phyloP scores from a whole-genome alignment of 2,329 filamentous ascomycete genomes.

The Trichoderma polysporum region DNA sequence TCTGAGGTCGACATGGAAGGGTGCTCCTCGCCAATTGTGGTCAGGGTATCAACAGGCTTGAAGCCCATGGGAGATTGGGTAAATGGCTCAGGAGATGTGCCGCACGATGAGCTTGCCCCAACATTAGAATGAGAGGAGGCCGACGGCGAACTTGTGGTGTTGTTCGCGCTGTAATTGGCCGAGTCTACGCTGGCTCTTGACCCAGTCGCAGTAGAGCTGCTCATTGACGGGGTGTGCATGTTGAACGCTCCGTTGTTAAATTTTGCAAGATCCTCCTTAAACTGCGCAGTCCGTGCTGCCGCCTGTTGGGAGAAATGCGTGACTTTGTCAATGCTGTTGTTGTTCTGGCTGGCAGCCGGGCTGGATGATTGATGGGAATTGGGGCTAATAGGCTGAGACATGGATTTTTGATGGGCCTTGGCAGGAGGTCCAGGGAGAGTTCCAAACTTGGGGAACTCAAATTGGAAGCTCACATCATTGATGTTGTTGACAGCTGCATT shows the following conservation, averaged over 20 bases:
- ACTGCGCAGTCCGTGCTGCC: constrained; percentile 25
- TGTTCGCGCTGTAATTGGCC: constrained; percentile 45
- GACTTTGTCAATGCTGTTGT: constrained; percentile 27
- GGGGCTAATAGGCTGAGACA: constrained; percentile 37
- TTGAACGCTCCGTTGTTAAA: constrained; percentile 42
- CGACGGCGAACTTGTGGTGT: constrained; percentile 63
- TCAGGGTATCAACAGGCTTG: constrained; percentile 62
- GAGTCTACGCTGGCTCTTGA: constrained; percentile 55
- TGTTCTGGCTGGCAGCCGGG: constrained; percentile 33
- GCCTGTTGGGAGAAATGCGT: constrained; percentile 25
- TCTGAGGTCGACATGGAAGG: constrained; percentile 42
- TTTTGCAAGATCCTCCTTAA: constrained; percentile 54
- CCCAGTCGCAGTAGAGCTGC: constrained; percentile 45
- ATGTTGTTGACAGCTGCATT: constrained; percentile 56
- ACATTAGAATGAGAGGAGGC: constrained; percentile 60
- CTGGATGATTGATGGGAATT: constrained; percentile 28
- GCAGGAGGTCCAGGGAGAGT: constrained; percentile 56
- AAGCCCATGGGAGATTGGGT: constrained; percentile 68
- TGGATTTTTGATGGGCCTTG: constrained; percentile 29
- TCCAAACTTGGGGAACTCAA: constrained; percentile 95
- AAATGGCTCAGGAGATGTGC: constrained; percentile 74
- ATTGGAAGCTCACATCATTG: constrained; percentile 81
- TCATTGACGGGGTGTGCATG: constrained; percentile 59
- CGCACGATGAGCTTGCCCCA: constrained; percentile 65
- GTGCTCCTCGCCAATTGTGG: constrained; percentile 67